Percentiles rank a stretch among this genome's conserved stretches.
phyloP scores from a whole-genome alignment of 1,139 yeast species.

The Hemisphaericaspora lyxosophila region DNA sequence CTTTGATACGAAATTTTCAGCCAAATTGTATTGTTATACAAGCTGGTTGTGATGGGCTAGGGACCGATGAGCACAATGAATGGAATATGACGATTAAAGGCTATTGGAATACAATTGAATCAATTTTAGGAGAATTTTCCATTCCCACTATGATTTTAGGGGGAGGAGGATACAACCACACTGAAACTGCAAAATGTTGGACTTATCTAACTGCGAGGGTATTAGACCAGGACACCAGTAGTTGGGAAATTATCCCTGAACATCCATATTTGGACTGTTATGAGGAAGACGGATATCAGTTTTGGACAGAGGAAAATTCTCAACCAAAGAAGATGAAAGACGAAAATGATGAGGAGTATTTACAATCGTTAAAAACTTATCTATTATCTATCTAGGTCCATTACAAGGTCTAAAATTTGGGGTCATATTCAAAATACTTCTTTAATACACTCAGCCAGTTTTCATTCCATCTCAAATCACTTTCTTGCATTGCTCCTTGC shows the following conservation, averaged over 20 bases:
- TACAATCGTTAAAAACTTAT: constrained; percentile 17
- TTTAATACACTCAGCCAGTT: constrained; percentile 57
- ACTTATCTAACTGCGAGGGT: constrained; percentile 51
- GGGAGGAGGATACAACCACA: constrained; percentile 75
- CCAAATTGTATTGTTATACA: constrained; percentile 64
- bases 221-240: constrained; percentile 7
- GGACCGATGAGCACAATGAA: constrained; percentile 53
- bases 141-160: constrained; percentile 55
- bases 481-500: constrained; percentile 70
- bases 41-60: constrained; percentile 73
- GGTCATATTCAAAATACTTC: constrained; percentile 19
- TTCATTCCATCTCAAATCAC: constrained; percentile 67
- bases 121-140: constrained; percentile 26
- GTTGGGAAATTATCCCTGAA: constrained; percentile 37
- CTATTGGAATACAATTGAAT: constrained; percentile 35
- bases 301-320: constrained; percentile 42
- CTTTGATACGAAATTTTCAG: constrained; percentile 33
- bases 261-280: constrained; percentile 47
- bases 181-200: constrained; percentile 67
- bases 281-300: constrained; percentile 47
- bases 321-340: constrained; percentile 37
- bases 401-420: background rate
- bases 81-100: constrained; percentile 69
- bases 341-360: constrained; percentile 31
- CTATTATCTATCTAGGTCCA: constrained; percentile 10